Conservation (phyloP, 2,329 filamentous ascomycete genomes). For the Calonectria crousiana region DNA sequence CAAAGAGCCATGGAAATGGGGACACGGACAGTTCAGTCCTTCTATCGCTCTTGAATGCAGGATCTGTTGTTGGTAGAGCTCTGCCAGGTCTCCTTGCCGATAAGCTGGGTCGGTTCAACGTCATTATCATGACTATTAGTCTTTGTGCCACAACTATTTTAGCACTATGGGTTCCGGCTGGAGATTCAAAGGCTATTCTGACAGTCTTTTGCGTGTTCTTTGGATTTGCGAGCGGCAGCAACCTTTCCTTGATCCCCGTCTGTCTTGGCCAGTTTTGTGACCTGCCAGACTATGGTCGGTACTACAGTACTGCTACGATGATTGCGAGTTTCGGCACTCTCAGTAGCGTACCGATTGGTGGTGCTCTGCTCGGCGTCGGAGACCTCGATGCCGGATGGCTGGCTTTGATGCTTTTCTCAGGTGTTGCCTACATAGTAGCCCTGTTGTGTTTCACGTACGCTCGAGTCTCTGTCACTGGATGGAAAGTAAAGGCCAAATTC, state of each 20-base stretch:
- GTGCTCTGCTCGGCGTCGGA: conserved; percentile 50
- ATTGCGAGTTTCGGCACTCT: conserved; percentile 79
- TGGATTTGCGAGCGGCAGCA: conserved; percentile 83
- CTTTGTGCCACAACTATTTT: conserved; percentile 68
- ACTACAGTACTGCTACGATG: conserved; percentile 82
- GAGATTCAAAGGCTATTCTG: conserved; percentile 65
- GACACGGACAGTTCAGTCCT: conserved; percentile 70
- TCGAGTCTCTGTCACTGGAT: background rate
- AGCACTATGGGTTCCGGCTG: conserved; percentile 78
- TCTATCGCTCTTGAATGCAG: conserved; percentile 84
- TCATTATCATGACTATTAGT: conserved; percentile 76
- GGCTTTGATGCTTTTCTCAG: conserved; percentile 54
- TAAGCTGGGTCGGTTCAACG: conserved; percentile 83
- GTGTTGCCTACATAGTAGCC: conserved; percentile 46
- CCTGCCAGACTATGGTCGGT: conserved; percentile 80
- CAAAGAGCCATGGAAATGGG: conserved; percentile 54
- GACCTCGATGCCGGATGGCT: conserved; percentile 49
- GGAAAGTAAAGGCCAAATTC: background rate
- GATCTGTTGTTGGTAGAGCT: conserved; percentile 81
- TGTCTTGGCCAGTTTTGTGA: conserved; percentile 85
- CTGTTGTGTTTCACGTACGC: background rate
- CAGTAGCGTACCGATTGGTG: conserved; percentile 60
- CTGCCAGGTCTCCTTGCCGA: conserved; percentile 83
- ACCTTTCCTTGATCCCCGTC: conserved; percentile 82
- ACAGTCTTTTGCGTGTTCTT: conserved; percentile 79